These are phyloP conservation scores for Hypoxylon trugodes DNA, from an alignment of 495 filamentous ascomycete species.

Conservation along the genomic window DNA sequence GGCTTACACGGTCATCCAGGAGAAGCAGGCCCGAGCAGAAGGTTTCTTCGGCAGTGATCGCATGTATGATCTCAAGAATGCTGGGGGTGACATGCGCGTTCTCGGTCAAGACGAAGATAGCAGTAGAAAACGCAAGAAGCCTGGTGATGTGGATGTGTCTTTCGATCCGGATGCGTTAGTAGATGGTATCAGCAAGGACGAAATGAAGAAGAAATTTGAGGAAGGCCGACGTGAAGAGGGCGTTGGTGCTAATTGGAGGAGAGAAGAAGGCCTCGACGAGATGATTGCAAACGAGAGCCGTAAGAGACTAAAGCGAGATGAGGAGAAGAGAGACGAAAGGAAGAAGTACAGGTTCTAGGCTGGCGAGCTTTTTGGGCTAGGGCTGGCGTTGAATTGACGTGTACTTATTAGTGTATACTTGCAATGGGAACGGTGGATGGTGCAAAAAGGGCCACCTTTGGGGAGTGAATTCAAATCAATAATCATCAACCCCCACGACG, in stretches of 20 bases:
- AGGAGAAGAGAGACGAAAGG: conserved; percentile 69
- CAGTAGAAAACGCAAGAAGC: conserved; percentile 88
- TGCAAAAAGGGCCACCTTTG: background rate
- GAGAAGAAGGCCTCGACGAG: conserved; percentile 92
- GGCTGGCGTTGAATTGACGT: conserved; percentile 2
- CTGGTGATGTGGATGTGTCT: conserved; percentile 91
- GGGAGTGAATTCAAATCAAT: conserved; percentile 5
- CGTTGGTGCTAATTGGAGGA: conserved; percentile 72
- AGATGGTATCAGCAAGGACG: conserved; percentile 74
- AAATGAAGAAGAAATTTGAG: conserved; percentile 72
- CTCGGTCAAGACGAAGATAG: conserved; percentile 83
- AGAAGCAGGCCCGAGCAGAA: conserved; percentile 80
- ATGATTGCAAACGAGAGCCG: conserved; percentile 96
- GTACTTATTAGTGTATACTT: conserved; percentile 34
- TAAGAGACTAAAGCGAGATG: conserved; percentile 86
- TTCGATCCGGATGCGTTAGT: conserved; percentile 83
- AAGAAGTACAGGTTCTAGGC: conserved; percentile 49
- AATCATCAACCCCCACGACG: background rate
- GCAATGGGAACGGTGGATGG: conserved; percentile 1
- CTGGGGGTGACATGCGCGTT: conserved; percentile 57
- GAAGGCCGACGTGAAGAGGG: conserved; percentile 75
- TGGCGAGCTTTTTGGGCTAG: background rate
- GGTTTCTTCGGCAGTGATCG: conserved; percentile 97
- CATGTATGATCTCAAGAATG: conserved; percentile 78
- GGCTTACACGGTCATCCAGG: conserved; percentile 90